phyloP scores from a whole-genome alignment of 23 red algal genomes.

The Gracilaria gracilis region DNA sequence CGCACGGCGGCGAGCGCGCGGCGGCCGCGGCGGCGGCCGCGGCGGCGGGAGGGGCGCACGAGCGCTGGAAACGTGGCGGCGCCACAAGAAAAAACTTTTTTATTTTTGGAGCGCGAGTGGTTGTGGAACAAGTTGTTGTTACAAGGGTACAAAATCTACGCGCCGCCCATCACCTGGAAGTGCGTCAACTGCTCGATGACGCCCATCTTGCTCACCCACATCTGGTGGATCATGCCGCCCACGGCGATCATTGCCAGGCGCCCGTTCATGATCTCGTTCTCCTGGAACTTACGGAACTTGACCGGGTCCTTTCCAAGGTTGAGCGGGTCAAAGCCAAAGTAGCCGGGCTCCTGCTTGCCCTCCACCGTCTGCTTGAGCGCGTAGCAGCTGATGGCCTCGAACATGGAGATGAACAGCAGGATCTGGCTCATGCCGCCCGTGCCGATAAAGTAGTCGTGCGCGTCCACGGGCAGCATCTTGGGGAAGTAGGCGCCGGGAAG shows the following conservation, averaged over 20 bases:
- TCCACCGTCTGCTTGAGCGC: slow-evolving; percentile 86
- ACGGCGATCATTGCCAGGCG: slow-evolving; percentile 96
- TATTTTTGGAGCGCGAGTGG: no score
- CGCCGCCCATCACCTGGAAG: slow-evolving; percentile 9
- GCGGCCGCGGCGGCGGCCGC: no score
- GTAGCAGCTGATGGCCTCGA: slow-evolving; percentile 86
- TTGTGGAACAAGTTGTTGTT: no score
- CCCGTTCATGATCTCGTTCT: slow-evolving; percentile 95
- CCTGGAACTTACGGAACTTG: slow-evolving; percentile 79
- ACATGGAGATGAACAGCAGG: slow-evolving; percentile 84
- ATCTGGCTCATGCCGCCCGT: slow-evolving; percentile 95
- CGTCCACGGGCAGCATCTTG: slow-evolving; percentile 85
- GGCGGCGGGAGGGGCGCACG: no score
- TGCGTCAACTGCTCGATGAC: slow-evolving; percentile 52
- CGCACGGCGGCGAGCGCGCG: no score
- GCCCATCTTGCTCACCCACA: slow-evolving; percentile 66
- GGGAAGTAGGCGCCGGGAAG: slow-evolving; percentile 82
- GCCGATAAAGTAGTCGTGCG: slow-evolving; percentile 90
- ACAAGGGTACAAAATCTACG: no score
- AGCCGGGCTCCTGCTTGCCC: slow-evolving; percentile 93
- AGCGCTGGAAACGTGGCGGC: no score
- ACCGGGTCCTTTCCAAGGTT: slow-evolving; percentile 85
- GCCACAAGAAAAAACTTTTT: no score
- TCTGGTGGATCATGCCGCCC: slow-evolving; percentile 80
- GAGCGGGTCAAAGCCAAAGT: slow-evolving; percentile 97